Base-by-base conservation (phyloP, 148 eudicot genomes). In the Rhododendron molle region DNA sequence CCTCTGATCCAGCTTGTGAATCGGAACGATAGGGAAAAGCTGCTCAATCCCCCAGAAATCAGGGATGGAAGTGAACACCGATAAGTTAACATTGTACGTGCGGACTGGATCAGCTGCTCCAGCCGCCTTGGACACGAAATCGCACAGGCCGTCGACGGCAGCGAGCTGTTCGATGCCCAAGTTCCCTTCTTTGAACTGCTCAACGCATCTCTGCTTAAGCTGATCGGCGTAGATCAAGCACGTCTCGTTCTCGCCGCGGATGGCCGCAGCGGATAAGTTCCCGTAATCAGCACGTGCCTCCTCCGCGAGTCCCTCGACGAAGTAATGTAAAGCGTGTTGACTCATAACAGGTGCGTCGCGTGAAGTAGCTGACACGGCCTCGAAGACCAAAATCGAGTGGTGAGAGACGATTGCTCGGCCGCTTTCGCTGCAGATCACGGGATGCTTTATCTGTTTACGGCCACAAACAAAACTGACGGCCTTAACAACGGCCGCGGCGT, bases 1-100 rank as follows among this genome's bases (percentile, higher is more conserved):
- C 76, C 88, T 83, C 60, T 97, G 89, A 46, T 95, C 98, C 0
- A 93, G 98, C 67, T 92, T 88, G 67, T 97, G 99, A 71, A 97
- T 97, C 0, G 99, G 98, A 3, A 95, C 58, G 2, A 95, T 91
- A 0, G 99, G 98, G 77, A 95, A 95, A 86, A 94, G 79, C 91
- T 97, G 99, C 60, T 89, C 98, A 28, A 97, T 95, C 6, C 92
- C 99, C 99, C 99, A 97, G 81, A 93, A 91, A 88, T 97, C 99
- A 74, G 99, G 99, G 76, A 95, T 92, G 1, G 99, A 97, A 58
- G 98, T 97, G 86, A 95, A 97, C 83, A 97, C 84, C 0, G 99
- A 97, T 1, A 97, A 82, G 54, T 97, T 97, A 1, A 95, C 96
- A 91, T 97, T 92, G 85, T 95, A 97, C 14, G 94, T 94, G 56